Evolutionary conservation across 768 basidiomycete genomes (phyloP).

Genomic region (Calocybe gangraenosa): DNA sequence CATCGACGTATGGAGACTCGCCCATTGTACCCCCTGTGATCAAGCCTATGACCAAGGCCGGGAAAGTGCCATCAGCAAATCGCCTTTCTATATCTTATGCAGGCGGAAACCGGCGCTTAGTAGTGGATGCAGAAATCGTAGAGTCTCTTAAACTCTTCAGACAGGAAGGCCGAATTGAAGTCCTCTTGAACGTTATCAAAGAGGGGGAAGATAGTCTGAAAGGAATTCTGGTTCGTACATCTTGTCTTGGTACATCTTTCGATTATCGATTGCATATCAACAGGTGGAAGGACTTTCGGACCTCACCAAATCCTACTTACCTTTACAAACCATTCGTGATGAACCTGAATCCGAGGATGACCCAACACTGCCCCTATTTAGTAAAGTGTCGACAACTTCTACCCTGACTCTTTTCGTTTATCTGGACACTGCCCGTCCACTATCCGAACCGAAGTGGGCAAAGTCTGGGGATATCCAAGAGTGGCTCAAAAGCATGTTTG

Average conservation of each 20-base stretch:
- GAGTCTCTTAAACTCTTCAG: constrained; percentile 78
- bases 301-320: constrained; percentile 63
- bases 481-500: constrained; percentile 87
- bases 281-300: constrained; percentile 78
- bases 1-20: constrained; percentile 44
- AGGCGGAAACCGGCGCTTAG: constrained; percentile 78
- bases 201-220: constrained; percentile 55
- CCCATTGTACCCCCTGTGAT: constrained; percentile 26
- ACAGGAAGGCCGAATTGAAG: constrained; percentile 82
- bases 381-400: constrained; percentile 46
- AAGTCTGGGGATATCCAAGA: constrained; percentile 92
- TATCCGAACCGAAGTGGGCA: constrained; percentile 97
- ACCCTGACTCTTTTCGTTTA: constrained; percentile 66
- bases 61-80: constrained; percentile 65
- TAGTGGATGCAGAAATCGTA: constrained; percentile 86
- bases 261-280: constrained; percentile 12
- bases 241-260: too few relatives aligned
- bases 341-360: constrained; percentile 42
- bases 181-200: constrained; percentile 56
- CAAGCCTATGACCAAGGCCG: constrained; percentile 34
- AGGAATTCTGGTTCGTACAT: constrained; percentile 68
- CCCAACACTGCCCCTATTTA: constrained; percentile 70
- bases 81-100: constrained; percentile 95
- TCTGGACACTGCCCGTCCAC: constrained; percentile 82
- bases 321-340: constrained; percentile 46